Percentiles rank a stretch among this genome's conserved stretches.
These are phyloP conservation scores for Warburgia ugandensis DNA, from an alignment of 164 flowering plant genomes.

Conservation along the genomic window DNA sequence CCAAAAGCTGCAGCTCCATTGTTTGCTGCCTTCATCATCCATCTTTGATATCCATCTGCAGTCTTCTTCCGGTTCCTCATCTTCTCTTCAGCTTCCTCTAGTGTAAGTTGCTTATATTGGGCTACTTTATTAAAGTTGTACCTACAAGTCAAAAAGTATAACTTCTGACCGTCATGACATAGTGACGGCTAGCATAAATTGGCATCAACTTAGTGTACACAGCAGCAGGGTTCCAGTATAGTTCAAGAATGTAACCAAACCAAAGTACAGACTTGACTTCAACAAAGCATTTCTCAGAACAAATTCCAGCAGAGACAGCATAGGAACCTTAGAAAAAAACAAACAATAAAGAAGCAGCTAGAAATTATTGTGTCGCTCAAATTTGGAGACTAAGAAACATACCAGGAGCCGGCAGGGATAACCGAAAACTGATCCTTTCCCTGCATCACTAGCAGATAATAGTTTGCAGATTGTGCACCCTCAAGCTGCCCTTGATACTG, in stretches of 20 bases:
- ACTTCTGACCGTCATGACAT: too few species aligned
- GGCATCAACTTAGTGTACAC: too few species aligned
- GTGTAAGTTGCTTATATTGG: slow-evolving; percentile 93
- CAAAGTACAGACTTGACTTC: neutral
- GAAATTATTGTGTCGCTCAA: neutral
- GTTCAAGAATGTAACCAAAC: neutral
- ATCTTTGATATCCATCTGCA: slow-evolving; percentile 91
- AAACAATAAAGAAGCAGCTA: neutral
- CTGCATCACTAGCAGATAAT: slow-evolving; percentile 75
- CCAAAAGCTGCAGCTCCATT: slow-evolving; percentile 94
- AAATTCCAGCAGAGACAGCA: neutral
- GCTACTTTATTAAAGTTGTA: slow-evolving; percentile 95
- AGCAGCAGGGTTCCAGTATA: neutral
- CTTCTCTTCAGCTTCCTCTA: slow-evolving; percentile 99
- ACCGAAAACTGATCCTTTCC: slow-evolving; percentile 92
- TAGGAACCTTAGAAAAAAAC: neutral
- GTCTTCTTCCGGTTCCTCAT: slow-evolving; percentile 86
- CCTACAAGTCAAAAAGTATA: slow-evolving; percentile 32
- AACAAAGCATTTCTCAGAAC: neutral
- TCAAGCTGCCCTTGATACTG: slow-evolving; percentile 91
- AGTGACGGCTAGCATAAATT: too few species aligned
- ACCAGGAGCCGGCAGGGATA: slow-evolving; percentile 98
- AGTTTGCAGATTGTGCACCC: slow-evolving; percentile 85
- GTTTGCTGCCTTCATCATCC: slow-evolving; percentile 98
- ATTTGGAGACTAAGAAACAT: slow-evolving; percentile 9